Percentiles rank a stretch among this genome's conserved stretches.
Evolutionary conservation across 2,329 filamentous ascomycete genomes (phyloP).

Genomic region (Fusarium nygamai): DNA sequence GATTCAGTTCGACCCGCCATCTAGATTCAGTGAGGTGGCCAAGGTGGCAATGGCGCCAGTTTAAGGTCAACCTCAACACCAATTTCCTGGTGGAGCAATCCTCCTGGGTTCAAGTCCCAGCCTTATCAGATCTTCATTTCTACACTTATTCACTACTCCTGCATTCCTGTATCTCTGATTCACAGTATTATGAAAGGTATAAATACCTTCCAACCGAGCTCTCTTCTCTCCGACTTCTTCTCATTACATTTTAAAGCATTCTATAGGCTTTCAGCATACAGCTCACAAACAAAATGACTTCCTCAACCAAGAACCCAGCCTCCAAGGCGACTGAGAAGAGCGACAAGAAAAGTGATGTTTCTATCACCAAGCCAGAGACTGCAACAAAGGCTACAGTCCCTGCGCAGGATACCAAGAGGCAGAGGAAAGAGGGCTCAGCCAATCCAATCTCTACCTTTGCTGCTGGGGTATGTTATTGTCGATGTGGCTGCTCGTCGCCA

Average conservation of each 20-base stretch:
- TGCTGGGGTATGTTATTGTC: not conserved
- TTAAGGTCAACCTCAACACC: not conserved
- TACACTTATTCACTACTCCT: not conserved
- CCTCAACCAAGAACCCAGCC: no score
- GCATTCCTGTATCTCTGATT: no score
- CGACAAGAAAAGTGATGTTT: no score
- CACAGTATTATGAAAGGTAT: fast-evolving
- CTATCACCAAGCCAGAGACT: not conserved
- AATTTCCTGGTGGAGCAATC: constrained; percentile 4
- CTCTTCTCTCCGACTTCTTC: not conserved
- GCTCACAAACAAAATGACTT: no score
- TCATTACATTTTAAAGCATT: fast-evolving
- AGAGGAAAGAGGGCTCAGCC: fast-evolving
- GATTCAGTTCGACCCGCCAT: no score
- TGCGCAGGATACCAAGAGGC: fast-evolving
- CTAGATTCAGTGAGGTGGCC: not conserved
- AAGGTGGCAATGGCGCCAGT: no score
- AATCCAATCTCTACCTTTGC: not conserved
- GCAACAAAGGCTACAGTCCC: no score
- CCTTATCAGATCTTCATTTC: not conserved
- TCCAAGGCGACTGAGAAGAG: not conserved
- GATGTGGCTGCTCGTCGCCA: not conserved
- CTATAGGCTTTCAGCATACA: fast-evolving
- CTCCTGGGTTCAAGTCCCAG: not conserved
- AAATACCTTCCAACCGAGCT: not conserved